Evolutionary conservation across 2,329 filamentous ascomycete species (phyloP), one percentile per base, ranked within the genome.

Genomic region (Ceratocystis lukuohia): DNA sequence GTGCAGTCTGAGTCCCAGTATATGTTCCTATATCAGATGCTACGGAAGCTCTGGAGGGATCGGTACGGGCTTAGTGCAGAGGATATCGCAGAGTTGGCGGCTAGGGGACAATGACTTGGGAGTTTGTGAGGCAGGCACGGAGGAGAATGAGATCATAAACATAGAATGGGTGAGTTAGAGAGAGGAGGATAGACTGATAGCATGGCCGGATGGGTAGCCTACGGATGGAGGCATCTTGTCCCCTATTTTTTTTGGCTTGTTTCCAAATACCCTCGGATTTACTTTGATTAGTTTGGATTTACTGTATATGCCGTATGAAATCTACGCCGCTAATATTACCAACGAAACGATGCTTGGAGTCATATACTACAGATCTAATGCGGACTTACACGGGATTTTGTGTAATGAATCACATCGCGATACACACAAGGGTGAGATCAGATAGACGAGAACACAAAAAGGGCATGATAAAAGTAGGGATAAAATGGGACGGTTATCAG

Each of bases 1-100:
- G 94, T 99, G 4, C 94, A 97, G 76, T 87, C 89, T 59, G 88
- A 93, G 71, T 74, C 82, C 61, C 94, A 99, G 74, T 94, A 89
- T 72, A 76, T 84, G 46, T 96, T 97, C 74, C 83, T 99, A 67
- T 97, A 99, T 76, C 85, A 91, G 72, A 89, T 95, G 1, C 75
- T 96, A 71, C 83, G 85, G 64, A 88, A 91, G 73, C 78, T 85
- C 65, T 92, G 88, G 86, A 77, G 84, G 69, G 85, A 89, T 44
- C 85, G 81, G 72, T 85, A 88, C 71, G 78, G 79, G 7, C 17
- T 66, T 10, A 63, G 57, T 44, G 44, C 62, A 28, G 62, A 62
- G 25, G 66, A 68, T 41, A 63, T 68, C 17, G 45, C 63, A 1
- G 67, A 64, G 44, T 28, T 28, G 20, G 41, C 53, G 28, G 53